phyloP scores from a whole-genome alignment of 108 stramenopile species.

The Cyclostephanos invisitatus region DNA sequence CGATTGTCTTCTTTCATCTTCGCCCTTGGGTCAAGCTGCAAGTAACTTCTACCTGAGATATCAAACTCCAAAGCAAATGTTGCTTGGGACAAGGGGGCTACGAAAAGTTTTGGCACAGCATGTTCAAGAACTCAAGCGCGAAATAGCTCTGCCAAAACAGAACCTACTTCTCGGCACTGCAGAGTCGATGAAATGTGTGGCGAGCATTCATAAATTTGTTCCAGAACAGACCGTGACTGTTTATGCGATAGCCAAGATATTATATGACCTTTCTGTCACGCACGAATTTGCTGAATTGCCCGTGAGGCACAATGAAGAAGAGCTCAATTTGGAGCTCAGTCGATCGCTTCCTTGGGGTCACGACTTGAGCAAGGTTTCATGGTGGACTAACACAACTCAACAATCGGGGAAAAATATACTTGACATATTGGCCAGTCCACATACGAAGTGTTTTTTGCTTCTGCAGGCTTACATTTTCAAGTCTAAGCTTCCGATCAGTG shows the following conservation, averaged over 20 bases:
- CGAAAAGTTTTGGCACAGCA: conserved; percentile 40
- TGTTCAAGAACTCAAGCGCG: conserved; percentile 9
- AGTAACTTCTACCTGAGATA: conserved; percentile 94
- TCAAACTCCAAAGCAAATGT: conserved; percentile 80
- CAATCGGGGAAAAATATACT: conserved; percentile 35
- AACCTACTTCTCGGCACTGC: conserved; percentile 18
- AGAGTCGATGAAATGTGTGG: conserved; percentile 8
- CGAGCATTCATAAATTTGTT: conserved; percentile 11
- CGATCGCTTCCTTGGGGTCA: conserved; percentile 81
- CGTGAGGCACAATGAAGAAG: conserved; percentile 98
- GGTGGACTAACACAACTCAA: conserved; percentile 36
- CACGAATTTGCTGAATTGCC: conserved; percentile 97
- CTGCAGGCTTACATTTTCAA: conserved; percentile 88
- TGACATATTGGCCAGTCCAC: conserved; percentile 83
- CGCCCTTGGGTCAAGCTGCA: conserved; percentile 79
- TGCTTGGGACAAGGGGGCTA: conserved; percentile 57
- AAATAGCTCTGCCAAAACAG: conserved; percentile 7
- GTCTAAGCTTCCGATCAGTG: conserved; percentile 91
- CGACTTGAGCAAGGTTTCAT: conserved; percentile 51
- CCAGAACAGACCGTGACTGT: conserved; percentile 15
- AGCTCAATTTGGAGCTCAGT: conserved; percentile 91
- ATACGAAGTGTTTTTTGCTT: conserved; percentile 94
- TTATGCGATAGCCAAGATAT: conserved; percentile 63
- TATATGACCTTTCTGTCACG: conserved; percentile 74
- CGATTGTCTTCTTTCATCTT: conserved; percentile 46